Evolutionary conservation across 2,329 filamentous ascomycete species (phyloP).

Genomic region (Stagonosporopsis rhizophila): DNA sequence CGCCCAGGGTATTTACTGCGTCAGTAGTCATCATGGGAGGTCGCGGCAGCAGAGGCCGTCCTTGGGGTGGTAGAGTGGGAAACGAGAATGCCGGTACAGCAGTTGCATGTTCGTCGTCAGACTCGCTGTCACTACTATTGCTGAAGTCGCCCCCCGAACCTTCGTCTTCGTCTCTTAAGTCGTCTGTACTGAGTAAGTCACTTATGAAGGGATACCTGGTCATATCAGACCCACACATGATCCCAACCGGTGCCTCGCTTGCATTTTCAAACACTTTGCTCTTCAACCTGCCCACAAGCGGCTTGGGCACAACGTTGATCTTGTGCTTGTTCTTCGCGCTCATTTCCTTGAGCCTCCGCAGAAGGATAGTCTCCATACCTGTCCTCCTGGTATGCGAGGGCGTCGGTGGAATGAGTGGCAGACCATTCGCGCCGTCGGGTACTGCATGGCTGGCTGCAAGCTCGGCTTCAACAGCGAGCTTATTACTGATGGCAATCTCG

Average conservation of each 20-base stretch:
- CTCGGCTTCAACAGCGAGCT: slow-evolving; percentile 35
- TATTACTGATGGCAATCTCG: slow-evolving; percentile 38
- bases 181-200: not conserved
- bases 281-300: slow-evolving; percentile 29
- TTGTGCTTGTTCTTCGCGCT: slow-evolving; percentile 6
- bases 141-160: not conserved
- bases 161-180: not conserved
- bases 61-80: slow-evolving; percentile 1
- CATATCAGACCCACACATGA: not conserved
- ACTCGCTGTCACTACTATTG: slow-evolving; percentile 7
- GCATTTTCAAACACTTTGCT: slow-evolving; percentile 30
- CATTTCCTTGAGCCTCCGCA: slow-evolving; percentile 15
- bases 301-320: slow-evolving; percentile 28
- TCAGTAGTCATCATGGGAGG: not conserved
- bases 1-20: not conserved
- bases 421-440: slow-evolving; percentile 19
- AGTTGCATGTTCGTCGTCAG: not conserved
- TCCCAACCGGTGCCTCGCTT: too few relatives aligned
- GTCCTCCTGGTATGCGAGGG: slow-evolving; percentile 14
- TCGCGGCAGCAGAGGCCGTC: not conserved
- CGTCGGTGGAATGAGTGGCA: slow-evolving; percentile 38
- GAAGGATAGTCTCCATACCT: slow-evolving; percentile 16
- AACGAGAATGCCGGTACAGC: not conserved
- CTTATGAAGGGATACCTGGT: too few relatives aligned
- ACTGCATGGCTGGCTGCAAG: slow-evolving; percentile 19